These are phyloP conservation scores for Edaphochlamys debaryana DNA, from an alignment of 139 green algal genomes.

Conservation along the genomic window DNA sequence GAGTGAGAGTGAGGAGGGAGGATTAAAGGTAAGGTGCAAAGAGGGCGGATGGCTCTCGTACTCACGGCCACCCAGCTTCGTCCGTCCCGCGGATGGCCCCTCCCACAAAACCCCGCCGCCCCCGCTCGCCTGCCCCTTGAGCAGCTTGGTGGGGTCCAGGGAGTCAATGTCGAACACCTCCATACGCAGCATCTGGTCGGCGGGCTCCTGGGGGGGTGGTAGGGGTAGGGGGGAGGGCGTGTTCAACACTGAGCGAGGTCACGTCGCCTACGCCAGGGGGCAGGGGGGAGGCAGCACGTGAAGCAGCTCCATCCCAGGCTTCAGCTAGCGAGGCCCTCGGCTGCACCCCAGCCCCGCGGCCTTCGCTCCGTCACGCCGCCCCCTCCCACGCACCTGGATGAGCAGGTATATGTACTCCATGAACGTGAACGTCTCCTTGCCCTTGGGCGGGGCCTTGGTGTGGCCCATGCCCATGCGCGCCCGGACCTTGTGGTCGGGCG, in stretches of 20 bases:
- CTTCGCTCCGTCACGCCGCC: too few relatives aligned
- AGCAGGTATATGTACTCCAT: slow-evolving; percentile 42
- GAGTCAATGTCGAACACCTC: slow-evolving; percentile 57
- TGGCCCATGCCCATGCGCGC: not conserved
- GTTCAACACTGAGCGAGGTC: not conserved
- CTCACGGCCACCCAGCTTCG: too few relatives aligned
- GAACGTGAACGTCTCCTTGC: not conserved
- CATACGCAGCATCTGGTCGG: slow-evolving; percentile 44
- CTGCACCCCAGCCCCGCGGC: too few relatives aligned
- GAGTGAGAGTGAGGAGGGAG: too few relatives aligned
- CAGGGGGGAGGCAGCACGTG: not conserved
- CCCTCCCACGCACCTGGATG: slow-evolving; percentile 30
- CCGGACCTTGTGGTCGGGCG: not conserved
- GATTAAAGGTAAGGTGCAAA: too few relatives aligned
- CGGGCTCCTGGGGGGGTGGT: slow-evolving; percentile 42
- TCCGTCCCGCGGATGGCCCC: too few relatives aligned
- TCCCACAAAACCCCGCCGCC: too few relatives aligned
- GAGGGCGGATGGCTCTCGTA: too few relatives aligned
- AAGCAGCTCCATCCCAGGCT: too few relatives aligned
- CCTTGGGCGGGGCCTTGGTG: not conserved
- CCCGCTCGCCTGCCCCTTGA: not conserved
- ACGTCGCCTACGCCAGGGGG: not conserved
- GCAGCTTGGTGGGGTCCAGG: slow-evolving; percentile 41
- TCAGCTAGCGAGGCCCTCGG: too few relatives aligned
- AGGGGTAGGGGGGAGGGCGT: too few relatives aligned